phyloP scores from a whole-genome alignment of 2,329 filamentous ascomycete genomes.

The Arthrobotrys pseudoclavata region DNA sequence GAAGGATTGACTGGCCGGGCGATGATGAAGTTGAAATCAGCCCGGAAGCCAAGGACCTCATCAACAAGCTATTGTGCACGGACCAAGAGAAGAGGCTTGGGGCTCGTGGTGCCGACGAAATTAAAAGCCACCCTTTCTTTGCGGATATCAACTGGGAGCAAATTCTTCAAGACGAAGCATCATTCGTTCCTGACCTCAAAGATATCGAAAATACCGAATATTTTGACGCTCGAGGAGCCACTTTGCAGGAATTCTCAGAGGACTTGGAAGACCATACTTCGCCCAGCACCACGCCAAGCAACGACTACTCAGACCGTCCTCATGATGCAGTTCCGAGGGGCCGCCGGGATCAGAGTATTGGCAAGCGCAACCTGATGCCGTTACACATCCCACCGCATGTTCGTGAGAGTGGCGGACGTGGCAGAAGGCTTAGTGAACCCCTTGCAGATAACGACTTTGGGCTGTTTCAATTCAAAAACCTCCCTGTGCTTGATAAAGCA shows the following conservation, averaged over 20 bases:
- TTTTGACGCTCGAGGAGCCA: constrained; percentile 92
- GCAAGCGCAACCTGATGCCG: constrained; percentile 93
- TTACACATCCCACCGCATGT: constrained; percentile 97
- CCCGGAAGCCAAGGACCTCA: constrained; percentile 89
- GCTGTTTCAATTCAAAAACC: constrained; percentile 95
- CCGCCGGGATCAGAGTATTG: constrained; percentile 84
- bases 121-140: constrained; percentile 91
- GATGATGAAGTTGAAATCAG: constrained; percentile 79
- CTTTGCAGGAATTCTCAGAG: constrained; percentile 89
- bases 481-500: constrained; percentile 95
- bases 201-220: constrained; percentile 99
- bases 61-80: constrained; percentile 89
- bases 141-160: constrained; percentile 88
- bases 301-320: constrained; percentile 87
- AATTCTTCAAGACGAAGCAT: constrained; percentile 91
- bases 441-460: constrained; percentile 93
- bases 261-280: constrained; percentile 91
- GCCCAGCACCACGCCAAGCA: constrained; percentile 76
- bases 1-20: constrained; percentile 92
- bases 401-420: constrained; percentile 80
- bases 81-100: constrained; percentile 86
- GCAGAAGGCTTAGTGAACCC: constrained; percentile 89
- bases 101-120: constrained; percentile 92
- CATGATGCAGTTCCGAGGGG: constrained; percentile 95
- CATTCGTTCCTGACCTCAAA: constrained; percentile 91